Conservation (phyloP, 2,329 filamentous ascomycete species). For the Fusarium sp. region DNA sequence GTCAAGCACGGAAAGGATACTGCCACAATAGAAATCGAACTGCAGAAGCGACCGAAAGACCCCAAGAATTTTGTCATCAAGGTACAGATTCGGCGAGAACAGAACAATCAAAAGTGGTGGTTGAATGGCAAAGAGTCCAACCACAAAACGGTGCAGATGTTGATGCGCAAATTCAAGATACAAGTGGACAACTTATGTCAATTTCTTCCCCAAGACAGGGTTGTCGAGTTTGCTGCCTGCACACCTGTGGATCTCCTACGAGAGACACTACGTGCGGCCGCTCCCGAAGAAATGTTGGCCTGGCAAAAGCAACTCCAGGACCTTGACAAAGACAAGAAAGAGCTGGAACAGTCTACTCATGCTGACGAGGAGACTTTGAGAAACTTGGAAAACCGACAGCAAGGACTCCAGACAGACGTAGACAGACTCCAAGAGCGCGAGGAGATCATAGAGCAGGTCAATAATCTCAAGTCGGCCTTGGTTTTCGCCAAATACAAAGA, state of each 20-base stretch:
- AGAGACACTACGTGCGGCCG: slow-evolving; percentile 90
- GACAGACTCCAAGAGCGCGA: slow-evolving; percentile 83
- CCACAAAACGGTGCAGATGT: slow-evolving; percentile 72
- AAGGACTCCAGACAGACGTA: slow-evolving; percentile 81
- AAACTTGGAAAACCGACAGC: slow-evolving; percentile 78
- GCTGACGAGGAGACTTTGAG: slow-evolving; percentile 71
- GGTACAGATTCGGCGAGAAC: slow-evolving; percentile 82
- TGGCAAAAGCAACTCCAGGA: slow-evolving; percentile 82
- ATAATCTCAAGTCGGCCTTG: slow-evolving; percentile 72
- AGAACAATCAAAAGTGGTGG: slow-evolving; percentile 83
- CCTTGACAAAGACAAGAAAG: slow-evolving; percentile 75
- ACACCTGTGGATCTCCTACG: slow-evolving; percentile 83
- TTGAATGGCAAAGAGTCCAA: slow-evolving; percentile 74
- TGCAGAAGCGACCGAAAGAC: slow-evolving; percentile 72
- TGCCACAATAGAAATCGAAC: slow-evolving; percentile 90
- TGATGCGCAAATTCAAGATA: slow-evolving; percentile 81
- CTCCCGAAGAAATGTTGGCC: slow-evolving; percentile 80
- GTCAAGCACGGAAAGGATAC: slow-evolving; percentile 87
- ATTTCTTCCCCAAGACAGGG: slow-evolving; percentile 94
- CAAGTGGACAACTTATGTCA: slow-evolving; percentile 98
- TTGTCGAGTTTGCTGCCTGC: slow-evolving; percentile 90
- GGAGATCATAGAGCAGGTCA: slow-evolving; percentile 72
- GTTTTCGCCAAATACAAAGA: slow-evolving; percentile 74
- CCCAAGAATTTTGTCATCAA: slow-evolving; percentile 77
- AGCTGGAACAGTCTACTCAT: slow-evolving; percentile 67